Evolutionary conservation across 257 asterid genomes (phyloP), one percentile per base, ranked within the genome.

Genomic region (Craterostigma plantagineum): DNA sequence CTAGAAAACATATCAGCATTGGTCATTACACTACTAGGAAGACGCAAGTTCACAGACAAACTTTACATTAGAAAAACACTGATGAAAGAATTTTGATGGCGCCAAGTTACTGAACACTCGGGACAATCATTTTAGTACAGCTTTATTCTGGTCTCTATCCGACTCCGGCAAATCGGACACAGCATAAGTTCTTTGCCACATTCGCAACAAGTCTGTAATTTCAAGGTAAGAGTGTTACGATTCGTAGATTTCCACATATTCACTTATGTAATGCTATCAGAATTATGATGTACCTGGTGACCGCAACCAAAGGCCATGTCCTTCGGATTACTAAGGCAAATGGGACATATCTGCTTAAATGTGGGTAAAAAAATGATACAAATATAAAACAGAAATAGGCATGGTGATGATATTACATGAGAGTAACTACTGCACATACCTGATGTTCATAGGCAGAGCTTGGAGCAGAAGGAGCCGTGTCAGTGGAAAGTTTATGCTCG

Each of bases 241-340:
- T 23, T 23, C 30, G 30, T 23, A 23, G 30, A 23, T 23, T 6
- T 23, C 30, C 30, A 23, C 30, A 23, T 23, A 6, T n/a, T 6
- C 30, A 23, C 30, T 23, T 23, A 23, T 23, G 30, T 23, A 23
- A 23, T 23, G 30, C 30, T 2, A 23, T 23, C 6, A 23, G 30
- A 23, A 23, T 23, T 23, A 23, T 23, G 30, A 23, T 23, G 2
- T 23, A 43, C 48, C 48, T 43, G 48, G 34, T 43, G 48, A 15
- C 48, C 48, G 13, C 48, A 43, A 33, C 48, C 48, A 43, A 43
- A 43, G 10, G 48, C 48, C 48, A 43, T 43, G 23, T 43, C 33
- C 48, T 43, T 43, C 1, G 48, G 48, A 9, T 43, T 33, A 43
- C 3, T 43, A 16, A 43, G 17, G 48, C 48, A 43, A 15, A 43